These are phyloP conservation scores for Acacia melanoxylon DNA, from an alignment of 306 rosid species.

Conservation along the genomic window DNA sequence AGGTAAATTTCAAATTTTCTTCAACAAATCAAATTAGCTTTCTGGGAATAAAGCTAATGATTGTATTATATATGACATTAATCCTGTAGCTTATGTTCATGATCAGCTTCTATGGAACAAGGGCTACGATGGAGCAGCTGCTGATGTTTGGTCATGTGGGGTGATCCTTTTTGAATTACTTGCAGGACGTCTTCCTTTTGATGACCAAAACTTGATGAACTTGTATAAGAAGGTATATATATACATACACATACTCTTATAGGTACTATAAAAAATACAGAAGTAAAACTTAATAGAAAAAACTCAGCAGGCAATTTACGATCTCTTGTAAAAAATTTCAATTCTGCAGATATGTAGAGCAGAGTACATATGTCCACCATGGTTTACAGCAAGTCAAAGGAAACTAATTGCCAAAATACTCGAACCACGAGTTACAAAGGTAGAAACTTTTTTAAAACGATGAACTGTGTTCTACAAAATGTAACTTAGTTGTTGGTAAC, in stretches of 20 bases:
- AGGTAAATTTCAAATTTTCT: slow-evolving; percentile 45
- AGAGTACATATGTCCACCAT: slow-evolving; percentile 54
- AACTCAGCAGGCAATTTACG: slow-evolving; percentile 15
- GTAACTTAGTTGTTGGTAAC: neutral
- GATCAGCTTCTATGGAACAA: slow-evolving; percentile 55
- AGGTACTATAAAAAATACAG: neutral
- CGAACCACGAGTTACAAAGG: slow-evolving; percentile 56
- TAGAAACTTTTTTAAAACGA: slow-evolving; percentile 29
- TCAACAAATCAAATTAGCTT: slow-evolving; percentile 4
- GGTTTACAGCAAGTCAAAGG: slow-evolving; percentile 71
- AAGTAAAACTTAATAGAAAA: neutral
- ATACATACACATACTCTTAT: neutral
- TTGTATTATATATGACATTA: neutral
- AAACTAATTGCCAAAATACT: slow-evolving; percentile 61
- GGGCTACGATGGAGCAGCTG: slow-evolving; percentile 77
- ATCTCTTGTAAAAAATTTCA: slow-evolving; percentile 29
- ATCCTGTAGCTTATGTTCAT: neutral
- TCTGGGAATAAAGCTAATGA: neutral
- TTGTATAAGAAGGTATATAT: slow-evolving; percentile 63
- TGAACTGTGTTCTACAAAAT: neutral
- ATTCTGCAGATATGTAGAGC: slow-evolving; percentile 61
- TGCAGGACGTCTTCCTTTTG: slow-evolving; percentile 75
- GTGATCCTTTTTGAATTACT: slow-evolving; percentile 78
- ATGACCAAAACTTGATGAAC: slow-evolving; percentile 56
- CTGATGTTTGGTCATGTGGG: slow-evolving; percentile 92